Conservation (phyloP, 2,329 filamentous ascomycete genomes). For the Fusarium subglutinans region DNA sequence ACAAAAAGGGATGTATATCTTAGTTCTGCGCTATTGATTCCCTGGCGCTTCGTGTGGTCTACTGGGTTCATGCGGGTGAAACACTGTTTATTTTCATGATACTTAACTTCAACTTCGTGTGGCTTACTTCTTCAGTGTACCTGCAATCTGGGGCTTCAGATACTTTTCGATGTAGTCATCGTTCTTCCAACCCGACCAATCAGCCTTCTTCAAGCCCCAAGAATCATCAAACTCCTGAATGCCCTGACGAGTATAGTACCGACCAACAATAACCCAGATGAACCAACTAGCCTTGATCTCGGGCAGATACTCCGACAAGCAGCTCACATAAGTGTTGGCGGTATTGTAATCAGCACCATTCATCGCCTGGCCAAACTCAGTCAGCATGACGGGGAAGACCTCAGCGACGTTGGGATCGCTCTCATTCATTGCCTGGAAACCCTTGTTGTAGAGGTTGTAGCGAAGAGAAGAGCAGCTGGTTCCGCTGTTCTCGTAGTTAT, state of each 20-base stretch:
- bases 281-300: slow-evolving; percentile 63
- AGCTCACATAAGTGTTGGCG: slow-evolving; percentile 58
- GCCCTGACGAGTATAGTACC: slow-evolving; percentile 65
- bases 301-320: slow-evolving; percentile 59
- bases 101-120: rapidly evolving
- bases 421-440: slow-evolving; percentile 61
- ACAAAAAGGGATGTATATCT: no score
- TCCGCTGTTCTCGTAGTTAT: slow-evolving; percentile 67
- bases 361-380: slow-evolving; percentile 64
- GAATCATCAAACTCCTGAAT: slow-evolving; percentile 64
- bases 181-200: slow-evolving; percentile 63
- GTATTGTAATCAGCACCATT: slow-evolving; percentile 54
- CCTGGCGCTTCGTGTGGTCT: no score
- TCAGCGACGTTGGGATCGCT: slow-evolving; percentile 49
- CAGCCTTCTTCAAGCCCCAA: slow-evolving; percentile 64
- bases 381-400: slow-evolving; percentile 54
- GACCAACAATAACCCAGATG: slow-evolving; percentile 66
- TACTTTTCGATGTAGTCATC: slow-evolving; percentile 51
- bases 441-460: slow-evolving; percentile 58
- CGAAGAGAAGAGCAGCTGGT: slow-evolving; percentile 58
- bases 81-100: neutral
- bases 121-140: neutral
- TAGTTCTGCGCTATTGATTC: no score
- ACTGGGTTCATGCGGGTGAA: rapidly evolving
- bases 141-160: slow-evolving; percentile 13